A percentile compares a stretch with the other conserved stretches of the same genome.
Evolutionary conservation across 164 flowering plant species (phyloP).

Genomic region (Houttuynia cordata): DNA sequence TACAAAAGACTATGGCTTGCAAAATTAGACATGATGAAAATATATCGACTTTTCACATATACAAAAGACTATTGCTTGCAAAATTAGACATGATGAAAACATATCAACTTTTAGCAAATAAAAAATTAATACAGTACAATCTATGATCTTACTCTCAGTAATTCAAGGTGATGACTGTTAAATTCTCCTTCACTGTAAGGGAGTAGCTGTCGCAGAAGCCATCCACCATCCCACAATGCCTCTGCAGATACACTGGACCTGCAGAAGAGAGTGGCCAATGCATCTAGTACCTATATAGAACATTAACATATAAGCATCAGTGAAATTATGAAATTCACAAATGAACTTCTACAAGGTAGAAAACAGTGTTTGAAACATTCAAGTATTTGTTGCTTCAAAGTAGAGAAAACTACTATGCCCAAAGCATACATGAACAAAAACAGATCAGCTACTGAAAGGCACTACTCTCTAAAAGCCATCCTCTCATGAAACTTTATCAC

Average conservation of each 20-base stretch:
- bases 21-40: not conserved
- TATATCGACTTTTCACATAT: not conserved
- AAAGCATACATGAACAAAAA: not conserved
- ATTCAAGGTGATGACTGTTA: conserved; percentile 46
- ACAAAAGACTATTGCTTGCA: not conserved
- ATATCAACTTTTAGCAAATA: not conserved
- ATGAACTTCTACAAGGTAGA: too few species aligned
- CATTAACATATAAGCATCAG: not conserved
- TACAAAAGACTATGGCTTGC: not conserved
- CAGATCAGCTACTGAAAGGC: not conserved
- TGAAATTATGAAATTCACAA: not conserved
- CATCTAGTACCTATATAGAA: conserved; percentile 65
- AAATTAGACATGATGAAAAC: not conserved
- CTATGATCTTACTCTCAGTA: conserved; percentile 45
- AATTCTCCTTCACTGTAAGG: conserved; percentile 80
- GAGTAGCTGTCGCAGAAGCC: conserved; percentile 95
- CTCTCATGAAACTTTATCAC: too few species aligned
- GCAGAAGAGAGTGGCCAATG: conserved; percentile 74
- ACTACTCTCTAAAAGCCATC: too few species aligned
- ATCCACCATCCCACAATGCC: conserved; percentile 93
- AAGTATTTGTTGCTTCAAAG: too few species aligned
- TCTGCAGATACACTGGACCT: conserved; percentile 82
- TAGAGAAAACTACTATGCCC: not conserved
- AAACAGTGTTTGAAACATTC: not conserved
- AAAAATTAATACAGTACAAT: not conserved